Conservation (phyloP, 2,329 filamentous ascomycete species). For the Aspergillus sp. region DNA sequence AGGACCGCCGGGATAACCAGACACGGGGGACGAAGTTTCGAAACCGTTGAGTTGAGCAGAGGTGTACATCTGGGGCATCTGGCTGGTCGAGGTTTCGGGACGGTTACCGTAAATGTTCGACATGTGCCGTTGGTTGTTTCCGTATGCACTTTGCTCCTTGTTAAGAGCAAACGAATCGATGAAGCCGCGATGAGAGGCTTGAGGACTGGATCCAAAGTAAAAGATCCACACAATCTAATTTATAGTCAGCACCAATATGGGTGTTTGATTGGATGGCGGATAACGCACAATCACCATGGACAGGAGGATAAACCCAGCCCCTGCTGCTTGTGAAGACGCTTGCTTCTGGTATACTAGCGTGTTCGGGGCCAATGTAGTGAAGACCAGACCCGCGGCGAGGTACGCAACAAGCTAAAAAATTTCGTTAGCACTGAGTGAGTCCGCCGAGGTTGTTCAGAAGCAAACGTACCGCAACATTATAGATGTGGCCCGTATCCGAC, state of each 20-base stretch:
- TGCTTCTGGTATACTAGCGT: constrained; percentile 70
- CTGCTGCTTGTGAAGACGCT: constrained; percentile 70
- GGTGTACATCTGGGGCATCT: constrained; percentile 92
- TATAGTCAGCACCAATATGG: constrained; percentile 3
- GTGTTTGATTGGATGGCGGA: not conserved
- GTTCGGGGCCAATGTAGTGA: constrained; percentile 81
- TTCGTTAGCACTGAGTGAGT: not conserved
- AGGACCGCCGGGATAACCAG: constrained; percentile 55
- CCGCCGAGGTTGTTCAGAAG: not conserved
- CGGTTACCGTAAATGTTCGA: constrained; percentile 66
- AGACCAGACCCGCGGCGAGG: constrained; percentile 71
- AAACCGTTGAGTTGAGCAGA: constrained; percentile 92
- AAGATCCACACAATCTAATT: constrained; percentile 95
- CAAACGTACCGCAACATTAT: constrained; percentile 68
- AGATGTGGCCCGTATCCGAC: constrained; percentile 76
- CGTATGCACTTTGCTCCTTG: constrained; percentile 65
- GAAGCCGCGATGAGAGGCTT: constrained; percentile 77
- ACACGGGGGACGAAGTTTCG: constrained; percentile 86
- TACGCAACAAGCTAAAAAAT: constrained; percentile 70
- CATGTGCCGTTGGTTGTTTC: constrained; percentile 59
- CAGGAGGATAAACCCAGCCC: constrained; percentile 86
- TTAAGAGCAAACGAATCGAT: constrained; percentile 92
- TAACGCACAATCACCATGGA: constrained; percentile 80
- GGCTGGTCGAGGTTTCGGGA: constrained; percentile 69
- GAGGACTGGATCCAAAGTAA: constrained; percentile 91